Base-by-base conservation (phyloP, 2,329 filamentous ascomycete genomes). In the Colletotrichum chlorophyti region DNA sequence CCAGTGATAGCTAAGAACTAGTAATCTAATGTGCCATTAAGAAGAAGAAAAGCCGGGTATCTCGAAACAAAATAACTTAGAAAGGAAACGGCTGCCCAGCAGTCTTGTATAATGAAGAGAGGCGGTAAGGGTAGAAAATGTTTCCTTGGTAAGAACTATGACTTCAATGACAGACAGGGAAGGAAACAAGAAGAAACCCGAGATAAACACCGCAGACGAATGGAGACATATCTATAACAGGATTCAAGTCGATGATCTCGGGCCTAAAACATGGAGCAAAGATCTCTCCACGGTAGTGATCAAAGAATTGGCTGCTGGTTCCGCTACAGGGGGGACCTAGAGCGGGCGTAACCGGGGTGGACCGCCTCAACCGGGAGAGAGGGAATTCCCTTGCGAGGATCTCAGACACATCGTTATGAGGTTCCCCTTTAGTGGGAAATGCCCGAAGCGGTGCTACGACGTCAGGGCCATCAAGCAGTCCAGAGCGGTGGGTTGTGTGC, bases 201-300 rank as follows among this genome's bases (percentile, higher is more conserved):
- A 21, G 38, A 52, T 19, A 45, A 29, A 45, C 29, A 17, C 29
- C 21, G 38, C 35, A 24, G 46, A 38, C 34, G 40, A 54, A 45
- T 21, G 10, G 27, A 3, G 14, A 37, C 24, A 40, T 50, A 59
- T 59, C 46, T 50, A 48, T 55, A 46, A 19, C 24, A 40, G 9
- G 32, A 7, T 2, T 10, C n/a, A 23, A 12, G 3, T 12, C 15
- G 10, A 3, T 31, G 38, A 45, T 59, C 43, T 32, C 31, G 24
- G 24, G 55, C 15, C 26, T 45, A 48, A 49, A 49, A 55, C 55
- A 49, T 55, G 26, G 37, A 55, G 29, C 31, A 43, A 26, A 50
- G 55, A 49, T 55, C 43, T 48, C 15, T 19, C 14, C 40, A 15
- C 12, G 48, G 26, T 26, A 14, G 9, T 14, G 24, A 17, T 23